Evolutionary conservation across 2,329 filamentous ascomycete species (phyloP).

Genomic region (Apiospora saccharicola): DNA sequence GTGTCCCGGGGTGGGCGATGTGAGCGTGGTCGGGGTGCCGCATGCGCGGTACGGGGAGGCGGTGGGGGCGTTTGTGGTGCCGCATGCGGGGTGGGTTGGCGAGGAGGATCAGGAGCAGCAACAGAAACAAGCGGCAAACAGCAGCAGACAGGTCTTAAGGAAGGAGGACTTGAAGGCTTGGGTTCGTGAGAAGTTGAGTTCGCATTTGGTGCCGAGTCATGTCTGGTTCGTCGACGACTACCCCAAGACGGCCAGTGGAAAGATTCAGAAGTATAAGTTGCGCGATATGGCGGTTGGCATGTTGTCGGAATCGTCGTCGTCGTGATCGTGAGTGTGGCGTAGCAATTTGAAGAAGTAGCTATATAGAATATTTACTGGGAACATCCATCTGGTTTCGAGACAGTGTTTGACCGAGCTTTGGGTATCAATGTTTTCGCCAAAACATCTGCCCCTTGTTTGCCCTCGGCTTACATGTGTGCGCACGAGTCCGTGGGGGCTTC

Average conservation of each 20-base stretch:
- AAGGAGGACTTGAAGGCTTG: conserved; percentile 71
- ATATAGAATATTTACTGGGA: too few relatives aligned
- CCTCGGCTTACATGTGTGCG: too few relatives aligned
- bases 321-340: background rate
- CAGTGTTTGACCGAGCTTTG: too few relatives aligned
- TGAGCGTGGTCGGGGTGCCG: conserved; percentile 82
- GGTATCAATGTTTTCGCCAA: too few relatives aligned
- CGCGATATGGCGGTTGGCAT: conserved; percentile 63
- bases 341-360: background rate
- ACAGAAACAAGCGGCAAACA: background rate
- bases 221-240: conserved; percentile 89
- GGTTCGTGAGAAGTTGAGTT: conserved; percentile 73
- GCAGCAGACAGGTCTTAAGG: conserved; percentile 48
- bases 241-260: conserved; percentile 94
- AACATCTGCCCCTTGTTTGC: too few relatives aligned
- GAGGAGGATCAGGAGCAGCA: conserved; percentile 32
- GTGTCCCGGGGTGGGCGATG: conserved; percentile 75
- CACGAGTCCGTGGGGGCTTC: too few relatives aligned
- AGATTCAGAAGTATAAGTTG: conserved; percentile 94
- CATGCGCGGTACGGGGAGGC: conserved; percentile 86
- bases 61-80: conserved; percentile 83
- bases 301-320: background rate
- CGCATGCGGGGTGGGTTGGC: conserved; percentile 47
- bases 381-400: too few relatives aligned
- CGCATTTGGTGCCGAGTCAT: conserved; percentile 84